phyloP scores from a whole-genome alignment of 257 asterid genomes.

The Pogostemon cablin region DNA sequence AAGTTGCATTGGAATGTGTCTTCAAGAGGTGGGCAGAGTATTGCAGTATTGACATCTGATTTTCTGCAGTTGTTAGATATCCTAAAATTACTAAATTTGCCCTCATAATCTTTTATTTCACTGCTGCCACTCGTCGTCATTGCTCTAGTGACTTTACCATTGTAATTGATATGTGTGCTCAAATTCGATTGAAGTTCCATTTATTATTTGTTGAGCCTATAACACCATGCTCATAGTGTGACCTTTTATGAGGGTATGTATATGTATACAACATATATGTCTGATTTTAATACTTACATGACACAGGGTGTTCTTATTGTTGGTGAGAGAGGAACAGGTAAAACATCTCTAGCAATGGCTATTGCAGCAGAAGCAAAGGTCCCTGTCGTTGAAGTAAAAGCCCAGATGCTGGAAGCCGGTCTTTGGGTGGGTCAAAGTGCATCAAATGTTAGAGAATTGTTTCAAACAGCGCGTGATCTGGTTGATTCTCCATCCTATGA shows the following conservation, averaged over 20 bases:
- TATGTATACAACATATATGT: conserved; percentile 20
- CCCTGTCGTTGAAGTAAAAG: conserved; percentile 90
- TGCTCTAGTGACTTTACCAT: conserved; percentile 6
- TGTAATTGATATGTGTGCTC: conserved; percentile 13
- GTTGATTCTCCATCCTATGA: conserved; percentile 43
- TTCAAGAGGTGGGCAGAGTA: neutral
- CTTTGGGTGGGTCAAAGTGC: conserved; percentile 99
- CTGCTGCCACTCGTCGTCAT: conserved; percentile 18
- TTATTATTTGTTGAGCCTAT: conserved; percentile 20
- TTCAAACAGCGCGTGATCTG: conserved; percentile 98
- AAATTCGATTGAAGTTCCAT: conserved; percentile 15
- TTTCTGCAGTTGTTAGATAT: conserved; percentile 17
- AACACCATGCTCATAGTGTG: neutral
- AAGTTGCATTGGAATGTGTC: conserved; percentile 3
- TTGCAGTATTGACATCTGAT: neutral
- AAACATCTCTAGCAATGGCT: conserved; percentile 94
- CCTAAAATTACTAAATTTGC: conserved; percentile 2
- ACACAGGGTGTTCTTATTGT: conserved; percentile 95
- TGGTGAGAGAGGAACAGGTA: conserved; percentile 99
- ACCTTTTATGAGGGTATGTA: conserved; percentile 12
- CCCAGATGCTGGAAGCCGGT: conserved; percentile 92
- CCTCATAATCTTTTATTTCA: conserved; percentile 9
- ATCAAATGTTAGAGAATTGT: conserved; percentile 90
- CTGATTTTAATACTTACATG: conserved; percentile 33
- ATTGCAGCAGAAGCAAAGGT: conserved; percentile 98